A percentile compares a stretch with the other conserved stretches of the same genome.
These are phyloP conservation scores for Astragalus glycyphyllos DNA, from an alignment of 306 rosid genomes.

Conservation along the genomic window DNA sequence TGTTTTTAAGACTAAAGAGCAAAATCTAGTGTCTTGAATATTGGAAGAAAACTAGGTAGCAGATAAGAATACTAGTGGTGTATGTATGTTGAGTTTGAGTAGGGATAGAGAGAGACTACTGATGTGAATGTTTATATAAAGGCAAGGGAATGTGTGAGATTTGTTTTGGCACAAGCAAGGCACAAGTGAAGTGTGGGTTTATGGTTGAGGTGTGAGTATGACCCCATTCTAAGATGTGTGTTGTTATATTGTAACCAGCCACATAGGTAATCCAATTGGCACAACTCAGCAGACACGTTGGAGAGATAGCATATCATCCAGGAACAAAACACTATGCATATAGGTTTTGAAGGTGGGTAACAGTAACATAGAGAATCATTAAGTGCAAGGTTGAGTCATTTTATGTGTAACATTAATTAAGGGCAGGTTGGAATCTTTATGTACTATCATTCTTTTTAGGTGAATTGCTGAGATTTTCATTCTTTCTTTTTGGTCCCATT, in stretches of 20 bases:
- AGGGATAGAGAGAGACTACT: background rate
- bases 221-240: constrained; percentile 22
- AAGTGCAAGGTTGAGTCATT: constrained; percentile 3
- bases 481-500: too few species aligned
- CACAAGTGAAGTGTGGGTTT: constrained; percentile 27
- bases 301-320: background rate
- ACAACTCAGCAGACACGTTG: constrained; percentile 42
- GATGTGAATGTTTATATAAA: background rate
- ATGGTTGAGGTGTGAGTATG: constrained; percentile 26
- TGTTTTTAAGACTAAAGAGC: background rate
- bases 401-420: background rate
- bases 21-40: background rate
- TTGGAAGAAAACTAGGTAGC: background rate
- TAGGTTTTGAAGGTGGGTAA: background rate
- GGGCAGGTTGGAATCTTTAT: background rate
- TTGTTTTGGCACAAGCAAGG: constrained; percentile 23
- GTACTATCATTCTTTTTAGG: too few species aligned
- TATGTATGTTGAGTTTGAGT: constrained; percentile 15
- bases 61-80: constrained; percentile 18
- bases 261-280: constrained; percentile 7
- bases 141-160: constrained; percentile 3
- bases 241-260: too few species aligned
- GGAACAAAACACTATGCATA: background rate
- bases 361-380: background rate
- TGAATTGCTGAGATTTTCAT: too few species aligned